These are phyloP conservation scores for Cucurbita argyrosperma DNA, from an alignment of 306 rosid species.

Conservation along the genomic window DNA sequence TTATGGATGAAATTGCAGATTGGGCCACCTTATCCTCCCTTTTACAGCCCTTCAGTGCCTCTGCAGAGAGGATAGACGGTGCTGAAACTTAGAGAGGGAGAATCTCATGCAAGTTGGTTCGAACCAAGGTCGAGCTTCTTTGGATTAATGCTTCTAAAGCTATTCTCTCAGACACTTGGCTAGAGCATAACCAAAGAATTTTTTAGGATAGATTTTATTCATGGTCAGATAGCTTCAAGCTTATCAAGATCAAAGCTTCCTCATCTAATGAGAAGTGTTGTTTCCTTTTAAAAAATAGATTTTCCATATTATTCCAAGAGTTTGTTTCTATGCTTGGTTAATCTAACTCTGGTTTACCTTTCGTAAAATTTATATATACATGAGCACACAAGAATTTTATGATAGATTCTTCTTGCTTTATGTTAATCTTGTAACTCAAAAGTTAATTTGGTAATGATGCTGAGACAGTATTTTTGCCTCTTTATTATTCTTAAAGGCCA, in stretches of 20 bases:
- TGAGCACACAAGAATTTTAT: background rate
- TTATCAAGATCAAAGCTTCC: background rate
- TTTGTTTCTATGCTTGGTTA: background rate
- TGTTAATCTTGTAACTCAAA: background rate
- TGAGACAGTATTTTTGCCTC: slow-evolving; percentile 12
- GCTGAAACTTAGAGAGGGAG: background rate
- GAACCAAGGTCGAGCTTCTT: background rate
- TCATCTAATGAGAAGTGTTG: background rate
- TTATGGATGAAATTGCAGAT: background rate
- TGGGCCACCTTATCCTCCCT: background rate
- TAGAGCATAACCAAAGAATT: background rate
- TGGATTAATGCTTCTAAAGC: background rate
- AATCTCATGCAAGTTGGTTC: background rate
- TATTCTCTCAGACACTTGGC: background rate
- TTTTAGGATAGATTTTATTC: background rate
- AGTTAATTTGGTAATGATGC: background rate
- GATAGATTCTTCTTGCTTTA: background rate
- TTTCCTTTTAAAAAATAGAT: background rate
- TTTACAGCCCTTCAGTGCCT: background rate
- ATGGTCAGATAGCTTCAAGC: background rate
- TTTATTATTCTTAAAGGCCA: slow-evolving; percentile 52
- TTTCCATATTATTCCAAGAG: background rate
- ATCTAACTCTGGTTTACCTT: background rate
- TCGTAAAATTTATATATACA: background rate
- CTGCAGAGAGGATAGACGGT: background rate